Evolutionary conservation across 108 stramenopile genomes (phyloP), one percentile per base, ranked within the genome.

Genomic region (Bacterosira constricta): DNA sequence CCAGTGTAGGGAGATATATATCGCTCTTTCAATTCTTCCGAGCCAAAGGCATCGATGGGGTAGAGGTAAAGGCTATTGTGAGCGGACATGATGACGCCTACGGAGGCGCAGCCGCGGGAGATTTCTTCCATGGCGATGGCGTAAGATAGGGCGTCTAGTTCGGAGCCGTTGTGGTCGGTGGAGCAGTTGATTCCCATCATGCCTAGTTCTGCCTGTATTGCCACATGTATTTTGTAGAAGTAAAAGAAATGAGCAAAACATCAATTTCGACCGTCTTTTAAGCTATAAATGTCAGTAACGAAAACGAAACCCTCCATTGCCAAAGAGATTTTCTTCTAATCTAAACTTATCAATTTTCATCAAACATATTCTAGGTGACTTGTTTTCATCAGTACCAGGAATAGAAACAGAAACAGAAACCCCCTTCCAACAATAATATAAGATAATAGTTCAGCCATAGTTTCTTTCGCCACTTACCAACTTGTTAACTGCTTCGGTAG

Each of bases 61-160:
- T 81, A 96, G 66, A 96, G 83, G 67, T 98, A 99, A 4, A 99
- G 82, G 25, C 93, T 95, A 73, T 96, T 96, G 86, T 97, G 93
- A 15, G 91, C 97, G 35, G 90, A 90, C 96, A 97, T 96, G 74
- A 98, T 97, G 45, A 99, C 97, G 10, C 98, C 98, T 6, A 93
- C 92, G 51, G 86, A 88, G 1, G 98, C 98, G 71, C 97, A 97
- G 23, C 96, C 98, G 12, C 98, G 90, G 52, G 88, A 90, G 52
- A 99, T 96, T 79, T 99, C 98, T 70, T 99, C 98, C 91, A 99
- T 97, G 51, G 97, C 98, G 73, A 99, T 98, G 42, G 98, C 98
- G 71, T 99, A 99, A 35, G 92, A 85, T 25, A 99, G 61, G 41
- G 95, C 91, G 84, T 99, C 98, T 58, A 99, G 83, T 46, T 86